A percentile compares a stretch with the other conserved stretches of the same genome.
These are phyloP conservation scores for Penicillium dipodomyicola DNA, from an alignment of 495 filamentous ascomycete genomes.

Conservation along the genomic window DNA sequence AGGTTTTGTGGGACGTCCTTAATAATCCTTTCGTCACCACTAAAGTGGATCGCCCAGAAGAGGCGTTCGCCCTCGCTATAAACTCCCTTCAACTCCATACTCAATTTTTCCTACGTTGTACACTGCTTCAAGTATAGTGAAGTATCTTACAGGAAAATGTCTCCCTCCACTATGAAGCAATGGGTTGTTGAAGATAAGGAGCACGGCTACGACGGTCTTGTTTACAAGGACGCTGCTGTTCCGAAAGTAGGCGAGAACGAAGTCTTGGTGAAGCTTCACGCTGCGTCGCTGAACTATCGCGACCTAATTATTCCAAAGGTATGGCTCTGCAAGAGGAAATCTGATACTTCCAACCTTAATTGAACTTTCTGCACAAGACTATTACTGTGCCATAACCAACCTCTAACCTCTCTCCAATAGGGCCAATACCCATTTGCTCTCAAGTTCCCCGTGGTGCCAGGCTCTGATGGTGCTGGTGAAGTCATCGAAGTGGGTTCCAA, in stretches of 20 bases:
- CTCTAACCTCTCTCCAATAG: conserved; percentile 25
- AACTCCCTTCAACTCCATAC: neutral
- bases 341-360: neutral
- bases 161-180: conserved; percentile 58
- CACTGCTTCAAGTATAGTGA: neutral
- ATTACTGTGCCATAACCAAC: neutral
- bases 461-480: conserved; percentile 76
- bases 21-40: conserved; percentile 19
- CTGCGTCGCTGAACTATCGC: conserved; percentile 78
- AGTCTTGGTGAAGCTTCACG: conserved; percentile 72
- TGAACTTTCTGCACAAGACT: neutral
- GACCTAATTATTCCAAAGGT: conserved; percentile 74
- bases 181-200: conserved; percentile 58
- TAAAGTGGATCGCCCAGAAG: no score
- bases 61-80: neutral
- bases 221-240: conserved; percentile 51
- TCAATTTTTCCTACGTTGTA: neutral
- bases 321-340: neutral
- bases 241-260: conserved; percentile 66
- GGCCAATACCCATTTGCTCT: conserved; percentile 67
- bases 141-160: conserved; percentile 32
- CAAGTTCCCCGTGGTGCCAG: conserved; percentile 58
- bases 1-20: neutral
- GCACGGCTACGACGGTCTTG: conserved; percentile 60
- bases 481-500: conserved; percentile 66